Percentiles rank a stretch among this genome's conserved stretches.
Evolutionary conservation across 306 rosid genomes (phyloP).

Genomic region (Pyrus betulifolia): DNA sequence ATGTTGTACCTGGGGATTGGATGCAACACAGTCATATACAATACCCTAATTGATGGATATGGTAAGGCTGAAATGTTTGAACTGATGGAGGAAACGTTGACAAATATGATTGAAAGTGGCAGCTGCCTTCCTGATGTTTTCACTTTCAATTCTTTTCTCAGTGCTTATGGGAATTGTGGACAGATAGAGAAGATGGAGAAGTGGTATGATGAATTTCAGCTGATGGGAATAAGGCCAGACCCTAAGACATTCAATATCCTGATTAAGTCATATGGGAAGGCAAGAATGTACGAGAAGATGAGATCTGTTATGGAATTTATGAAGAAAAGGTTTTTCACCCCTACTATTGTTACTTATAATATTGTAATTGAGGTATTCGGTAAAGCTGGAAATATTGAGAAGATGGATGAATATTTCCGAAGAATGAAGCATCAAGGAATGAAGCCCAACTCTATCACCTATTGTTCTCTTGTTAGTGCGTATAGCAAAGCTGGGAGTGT

Average conservation of each 20-base stretch:
- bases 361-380: slow-evolving; percentile 78
- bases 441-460: slow-evolving; percentile 78
- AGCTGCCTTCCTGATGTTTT: slow-evolving; percentile 69
- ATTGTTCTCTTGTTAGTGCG: slow-evolving; percentile 75
- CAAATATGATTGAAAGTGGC: slow-evolving; percentile 72
- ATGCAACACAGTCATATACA: slow-evolving; percentile 59
- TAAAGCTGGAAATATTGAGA: slow-evolving; percentile 55
- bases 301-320: slow-evolving; percentile 58
- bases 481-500: slow-evolving; percentile 53
- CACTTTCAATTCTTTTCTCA: slow-evolving; percentile 64
- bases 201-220: slow-evolving; percentile 84
- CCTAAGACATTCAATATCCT: slow-evolving; percentile 70
- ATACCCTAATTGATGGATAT: slow-evolving; percentile 69
- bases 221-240: slow-evolving; percentile 74
- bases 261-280: slow-evolving; percentile 79
- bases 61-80: slow-evolving; percentile 80
- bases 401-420: slow-evolving; percentile 59
- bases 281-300: slow-evolving; percentile 63
- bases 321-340: slow-evolving; percentile 62
- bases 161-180: slow-evolving; percentile 60
- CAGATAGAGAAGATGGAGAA: slow-evolving; percentile 77
- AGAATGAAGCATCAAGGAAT: slow-evolving; percentile 76
- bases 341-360: slow-evolving; percentile 66
- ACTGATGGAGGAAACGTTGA: slow-evolving; percentile 57
- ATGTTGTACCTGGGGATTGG: slow-evolving; percentile 66